These are phyloP conservation scores for Xylaria cubensis DNA, from an alignment of 495 filamentous ascomycete species.

Conservation along the genomic window DNA sequence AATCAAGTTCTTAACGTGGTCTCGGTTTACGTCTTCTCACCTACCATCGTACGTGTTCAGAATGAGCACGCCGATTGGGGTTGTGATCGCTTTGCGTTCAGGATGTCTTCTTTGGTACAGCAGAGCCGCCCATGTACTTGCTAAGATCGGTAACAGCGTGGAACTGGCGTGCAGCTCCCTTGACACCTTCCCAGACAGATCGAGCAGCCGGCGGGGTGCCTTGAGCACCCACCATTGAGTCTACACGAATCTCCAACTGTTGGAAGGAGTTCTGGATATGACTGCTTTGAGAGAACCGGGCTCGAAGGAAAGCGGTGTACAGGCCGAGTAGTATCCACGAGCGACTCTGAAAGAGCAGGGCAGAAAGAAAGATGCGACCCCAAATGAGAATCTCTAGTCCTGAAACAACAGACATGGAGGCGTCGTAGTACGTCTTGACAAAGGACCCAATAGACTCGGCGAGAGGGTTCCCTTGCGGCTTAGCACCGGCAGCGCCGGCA, in stretches of 20 bases:
- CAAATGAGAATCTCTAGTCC: constrained; percentile 79
- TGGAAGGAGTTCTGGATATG: constrained; percentile 86
- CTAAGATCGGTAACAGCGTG: constrained; percentile 79
- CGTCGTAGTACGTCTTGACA: constrained; percentile 97
- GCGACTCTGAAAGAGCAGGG: constrained; percentile 83
- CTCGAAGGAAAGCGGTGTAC: constrained; percentile 92
- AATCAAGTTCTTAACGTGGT: neutral
- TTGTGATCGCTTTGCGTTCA: constrained; percentile 35
- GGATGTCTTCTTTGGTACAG: constrained; percentile 59
- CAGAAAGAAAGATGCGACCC: constrained; percentile 78
- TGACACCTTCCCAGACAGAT: constrained; percentile 82
- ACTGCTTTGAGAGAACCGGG: constrained; percentile 85
- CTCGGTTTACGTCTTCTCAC: neutral
- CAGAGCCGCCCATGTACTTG: constrained; percentile 66
- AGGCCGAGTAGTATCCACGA: constrained; percentile 85
- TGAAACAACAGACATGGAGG: constrained; percentile 82
- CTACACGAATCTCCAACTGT: constrained; percentile 73
- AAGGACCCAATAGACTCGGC: constrained; percentile 86
- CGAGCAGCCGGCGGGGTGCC: constrained; percentile 83
- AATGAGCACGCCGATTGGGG: constrained; percentile 22
- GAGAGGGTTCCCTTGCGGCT: constrained; percentile 67
- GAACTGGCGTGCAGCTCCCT: constrained; percentile 73
- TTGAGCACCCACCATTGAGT: constrained; percentile 83
- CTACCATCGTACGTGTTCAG: constrained; percentile 32
- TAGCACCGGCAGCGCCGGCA: constrained; percentile 61